Evolutionary conservation across 495 filamentous ascomycete genomes (phyloP).

Genomic region (Alectoria sarmentosa): DNA sequence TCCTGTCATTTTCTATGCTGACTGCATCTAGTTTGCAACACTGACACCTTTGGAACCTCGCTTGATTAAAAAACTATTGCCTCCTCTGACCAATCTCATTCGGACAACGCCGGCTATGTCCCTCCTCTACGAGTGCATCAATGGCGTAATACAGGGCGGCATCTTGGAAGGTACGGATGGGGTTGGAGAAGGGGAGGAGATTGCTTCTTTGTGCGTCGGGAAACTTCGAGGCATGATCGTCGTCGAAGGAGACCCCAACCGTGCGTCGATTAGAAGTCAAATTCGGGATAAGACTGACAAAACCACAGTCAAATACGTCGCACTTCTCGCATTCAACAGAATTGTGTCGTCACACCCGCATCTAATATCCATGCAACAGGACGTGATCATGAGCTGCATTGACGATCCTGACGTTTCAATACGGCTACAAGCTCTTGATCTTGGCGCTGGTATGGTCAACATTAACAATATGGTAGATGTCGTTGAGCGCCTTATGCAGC

Average conservation of each 20-base stretch:
- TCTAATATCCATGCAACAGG: constrained; percentile 83
- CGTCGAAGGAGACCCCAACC: constrained; percentile 84
- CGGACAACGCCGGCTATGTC: constrained; percentile 95
- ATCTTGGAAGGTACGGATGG: constrained; percentile 76
- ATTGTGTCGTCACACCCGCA: constrained; percentile 85
- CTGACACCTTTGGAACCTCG: constrained; percentile 90
- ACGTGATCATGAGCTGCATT: constrained; percentile 91
- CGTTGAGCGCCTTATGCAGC: constrained; percentile 76
- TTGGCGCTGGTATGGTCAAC: constrained; percentile 86
- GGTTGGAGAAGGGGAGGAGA: constrained; percentile 75
- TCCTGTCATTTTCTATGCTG: constrained; percentile 4
- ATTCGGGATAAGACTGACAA: constrained; percentile 5
- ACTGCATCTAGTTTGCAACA: constrained; percentile 71
- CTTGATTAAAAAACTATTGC: constrained; percentile 83
- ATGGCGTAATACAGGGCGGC: constrained; percentile 93
- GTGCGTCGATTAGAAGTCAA: constrained; percentile 40
- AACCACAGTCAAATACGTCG: constrained; percentile 85
- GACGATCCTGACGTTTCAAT: constrained; percentile 97
- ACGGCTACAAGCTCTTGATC: constrained; percentile 81
- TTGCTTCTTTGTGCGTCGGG: constrained; percentile 85
- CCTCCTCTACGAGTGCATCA: constrained; percentile 93
- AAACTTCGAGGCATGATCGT: constrained; percentile 93
- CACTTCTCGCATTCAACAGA: constrained; percentile 85
- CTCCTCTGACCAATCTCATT: constrained; percentile 89
- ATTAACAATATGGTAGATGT: constrained; percentile 74